Conservation (phyloP, 352 stramenopile species). For the Pythium chondricola region DNA sequence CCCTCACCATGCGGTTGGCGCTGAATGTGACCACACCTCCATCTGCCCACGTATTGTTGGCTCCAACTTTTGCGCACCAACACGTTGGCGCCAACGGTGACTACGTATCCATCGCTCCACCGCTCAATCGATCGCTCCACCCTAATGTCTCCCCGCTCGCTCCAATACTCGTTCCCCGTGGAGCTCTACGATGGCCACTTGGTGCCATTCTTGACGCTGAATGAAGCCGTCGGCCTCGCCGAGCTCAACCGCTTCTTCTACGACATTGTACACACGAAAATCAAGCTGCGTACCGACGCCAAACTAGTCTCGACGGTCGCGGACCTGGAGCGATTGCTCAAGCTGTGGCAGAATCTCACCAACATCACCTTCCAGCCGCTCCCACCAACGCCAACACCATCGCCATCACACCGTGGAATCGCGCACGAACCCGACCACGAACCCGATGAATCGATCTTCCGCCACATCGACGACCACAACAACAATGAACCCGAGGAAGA, state of each 20-base stretch:
- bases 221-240: constrained; percentile 47
- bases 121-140: too few species aligned
- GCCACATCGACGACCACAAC: neutral
- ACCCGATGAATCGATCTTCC: constrained; percentile 16
- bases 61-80: too few species aligned
- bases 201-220: constrained; percentile 42
- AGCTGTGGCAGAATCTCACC: constrained; percentile 47
- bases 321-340: constrained; percentile 28
- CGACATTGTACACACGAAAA: constrained; percentile 38
- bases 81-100: too few species aligned
- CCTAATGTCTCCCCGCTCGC: neutral
- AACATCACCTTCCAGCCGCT: constrained; percentile 59
- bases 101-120: too few species aligned
- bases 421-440: constrained; percentile 4
- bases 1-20: too few species aligned
- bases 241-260: constrained; percentile 50
- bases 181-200: constrained; percentile 58
- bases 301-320: constrained; percentile 28
- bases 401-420: constrained; percentile 6
- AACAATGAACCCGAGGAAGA: constrained; percentile 6
- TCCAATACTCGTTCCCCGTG: constrained; percentile 7
- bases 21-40: too few species aligned
- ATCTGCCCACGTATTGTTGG: too few species aligned
- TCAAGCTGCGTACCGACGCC: constrained; percentile 33
- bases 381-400: neutral